Evolutionary conservation across 2,329 filamentous ascomycete species (phyloP).

Genomic region (Alternaria arbusti): DNA sequence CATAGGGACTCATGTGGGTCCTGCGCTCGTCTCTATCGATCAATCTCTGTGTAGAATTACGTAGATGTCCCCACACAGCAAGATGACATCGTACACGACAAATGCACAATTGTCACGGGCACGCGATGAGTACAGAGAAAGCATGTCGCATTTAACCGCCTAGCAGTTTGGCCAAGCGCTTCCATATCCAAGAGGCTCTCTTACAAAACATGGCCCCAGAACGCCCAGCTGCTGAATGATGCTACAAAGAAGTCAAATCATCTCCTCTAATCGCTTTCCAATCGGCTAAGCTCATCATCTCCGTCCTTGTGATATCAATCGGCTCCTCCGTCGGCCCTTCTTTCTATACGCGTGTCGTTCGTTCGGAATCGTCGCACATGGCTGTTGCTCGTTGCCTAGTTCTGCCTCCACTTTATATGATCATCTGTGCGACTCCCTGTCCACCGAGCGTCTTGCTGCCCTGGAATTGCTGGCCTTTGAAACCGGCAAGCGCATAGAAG

Average conservation of each 20-base stretch:
- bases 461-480: constrained; percentile 86
- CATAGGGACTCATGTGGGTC: constrained; percentile 23
- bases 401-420: constrained; percentile 63
- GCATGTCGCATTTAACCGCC: constrained; percentile 7
- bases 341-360: not conserved
- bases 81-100: constrained; percentile 2
- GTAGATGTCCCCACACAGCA: constrained; percentile 17
- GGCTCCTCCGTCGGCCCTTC: not conserved
- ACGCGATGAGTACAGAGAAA: not conserved
- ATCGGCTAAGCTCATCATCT: not conserved
- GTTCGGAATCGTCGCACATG: constrained; percentile 1
- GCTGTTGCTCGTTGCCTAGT: not conserved
- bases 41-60: constrained; percentile 13
- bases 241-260: constrained; percentile 28
- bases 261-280: constrained; percentile 3
- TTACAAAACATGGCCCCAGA: constrained; percentile 15
- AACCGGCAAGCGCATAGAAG: constrained; percentile 80
- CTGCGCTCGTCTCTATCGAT: constrained; percentile 7
- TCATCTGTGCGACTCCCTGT: constrained; percentile 95
- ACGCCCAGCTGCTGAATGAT: constrained; percentile 41
- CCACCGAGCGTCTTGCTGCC: constrained; percentile 96
- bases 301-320: not conserved
- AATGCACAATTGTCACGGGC: not conserved
- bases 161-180: constrained; percentile 8
- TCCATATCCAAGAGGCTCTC: constrained; percentile 6